Evolutionary conservation across 1,139 yeast species (phyloP), one percentile per base, ranked within the genome.

Genomic region (Pichia sp.): DNA sequence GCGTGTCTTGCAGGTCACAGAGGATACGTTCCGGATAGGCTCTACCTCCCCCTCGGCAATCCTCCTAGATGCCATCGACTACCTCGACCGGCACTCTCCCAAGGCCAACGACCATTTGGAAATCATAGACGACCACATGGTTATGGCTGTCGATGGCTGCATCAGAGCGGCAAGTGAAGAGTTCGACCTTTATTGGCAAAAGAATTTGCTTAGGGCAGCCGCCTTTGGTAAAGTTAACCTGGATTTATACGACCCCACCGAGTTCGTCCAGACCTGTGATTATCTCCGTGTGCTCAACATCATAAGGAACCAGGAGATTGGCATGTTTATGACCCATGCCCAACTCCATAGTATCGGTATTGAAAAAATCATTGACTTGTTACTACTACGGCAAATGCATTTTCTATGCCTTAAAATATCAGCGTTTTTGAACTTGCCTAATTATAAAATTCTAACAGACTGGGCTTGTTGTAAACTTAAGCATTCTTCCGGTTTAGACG

Each of bases 401-500:
- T 76, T 79, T 8, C 74, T 88, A 45, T 83, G 93, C 0, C 70
- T 89, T 47, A 80, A 83, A 58, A 73, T 90, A 1, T 78, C 86
- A 8, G 78, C 78, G 13, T 72, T 79, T 45, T 70, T 87, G 53
- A 70, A 74, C 8, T 64, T 83, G 15, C 82, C 87, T 6, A 73
- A 74, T 45, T 85, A 82, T 56, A 65, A 72, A 29, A 79, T 92
- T 0, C 87, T 84, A 63, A 76, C 83, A 1, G 80, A 86, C 61
- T 93, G 98, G 98, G 93, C 97, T 16, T 81, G 87, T 57, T 74
- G 79, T 43, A 87, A 89, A 64, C 82, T 90, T 30, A 79, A 78
- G 54, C 70, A 75, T 45, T 82, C 85, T 16, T 64, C 75, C 5
- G 80, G 79, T 45, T 64, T 75, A 5, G 80, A 79, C 45, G 64